Evolutionary conservation across 257 asterid species (phyloP).

Genomic region (Penstemon davidsonii): DNA sequence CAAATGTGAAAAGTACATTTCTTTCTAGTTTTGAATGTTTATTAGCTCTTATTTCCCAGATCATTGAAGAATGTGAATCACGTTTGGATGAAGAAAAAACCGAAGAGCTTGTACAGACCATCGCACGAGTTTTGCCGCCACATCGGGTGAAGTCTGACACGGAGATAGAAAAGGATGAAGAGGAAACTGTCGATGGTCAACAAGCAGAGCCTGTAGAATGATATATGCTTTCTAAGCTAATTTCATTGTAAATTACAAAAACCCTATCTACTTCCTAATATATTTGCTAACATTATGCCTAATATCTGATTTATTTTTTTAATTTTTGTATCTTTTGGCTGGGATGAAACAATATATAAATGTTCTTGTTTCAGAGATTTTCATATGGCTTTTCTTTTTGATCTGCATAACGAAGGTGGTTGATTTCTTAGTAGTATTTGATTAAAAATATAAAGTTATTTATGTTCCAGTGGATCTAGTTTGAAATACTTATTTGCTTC

Average conservation of each 20-base stretch:
- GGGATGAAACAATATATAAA: no score
- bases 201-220: constrained; percentile 15
- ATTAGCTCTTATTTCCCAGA: constrained; percentile 37
- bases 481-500: no score
- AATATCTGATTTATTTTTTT: background rate
- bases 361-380: no score
- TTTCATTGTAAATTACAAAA: background rate
- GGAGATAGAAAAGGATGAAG: constrained; percentile 25
- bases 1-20: background rate
- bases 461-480: no score
- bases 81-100: constrained; percentile 51
- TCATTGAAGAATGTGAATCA: constrained; percentile 47
- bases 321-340: no score
- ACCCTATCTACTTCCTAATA: no score
- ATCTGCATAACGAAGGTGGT: no score
- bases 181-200: constrained; percentile 28
- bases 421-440: no score
- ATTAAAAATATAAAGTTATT: no score
- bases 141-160: constrained; percentile 38
- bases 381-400: no score
- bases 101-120: constrained; percentile 40
- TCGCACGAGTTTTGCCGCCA: constrained; percentile 51
- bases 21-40: constrained; percentile 15
- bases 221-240: background rate
- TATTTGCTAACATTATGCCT: background rate